These are phyloP conservation scores for Vitis hybrid DNA, from an alignment of 177 flowering plant genomes.

Conservation along the genomic window DNA sequence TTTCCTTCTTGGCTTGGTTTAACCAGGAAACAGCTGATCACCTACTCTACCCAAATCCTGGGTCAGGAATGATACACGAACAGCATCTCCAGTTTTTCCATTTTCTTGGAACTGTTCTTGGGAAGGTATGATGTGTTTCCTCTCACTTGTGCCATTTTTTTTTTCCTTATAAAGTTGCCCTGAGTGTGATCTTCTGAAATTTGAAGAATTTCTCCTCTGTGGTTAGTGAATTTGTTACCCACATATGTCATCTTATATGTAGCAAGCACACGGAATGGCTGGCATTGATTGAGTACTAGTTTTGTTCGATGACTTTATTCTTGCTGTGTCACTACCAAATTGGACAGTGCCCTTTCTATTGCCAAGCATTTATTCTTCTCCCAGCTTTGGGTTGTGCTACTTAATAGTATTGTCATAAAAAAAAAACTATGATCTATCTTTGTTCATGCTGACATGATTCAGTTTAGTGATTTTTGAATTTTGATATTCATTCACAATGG, in stretches of 20 bases:
- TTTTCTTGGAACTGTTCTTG: conserved; percentile 89
- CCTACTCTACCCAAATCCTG: conserved; percentile 95
- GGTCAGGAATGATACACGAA: conserved; percentile 91
- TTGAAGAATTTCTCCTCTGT: not conserved
- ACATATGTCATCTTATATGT: not conserved
- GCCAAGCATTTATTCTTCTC: not conserved
- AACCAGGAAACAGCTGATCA: conserved; percentile 88
- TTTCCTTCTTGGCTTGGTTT: conserved; percentile 10
- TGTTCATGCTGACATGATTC: not conserved
- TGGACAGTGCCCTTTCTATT: not conserved
- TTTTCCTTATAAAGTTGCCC: not conserved
- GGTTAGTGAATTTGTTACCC: not conserved
- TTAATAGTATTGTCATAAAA: not conserved
- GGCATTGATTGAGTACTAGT: not conserved
- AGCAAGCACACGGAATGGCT: not conserved
- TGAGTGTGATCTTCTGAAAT: not conserved
- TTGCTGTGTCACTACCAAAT: not conserved
- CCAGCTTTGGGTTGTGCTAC: not conserved
- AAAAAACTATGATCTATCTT: not conserved
- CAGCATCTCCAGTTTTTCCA: conserved; percentile 89
- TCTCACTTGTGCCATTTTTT: not conserved
- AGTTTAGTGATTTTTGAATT: not conserved
- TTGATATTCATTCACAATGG: not conserved
- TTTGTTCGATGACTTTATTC: not conserved
- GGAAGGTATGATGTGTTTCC: conserved; percentile 57